Percentiles rank a stretch among this genome's conserved stretches.
phyloP scores from a whole-genome alignment of 108 stramenopile species.

The Cyclotella distinguenda region DNA sequence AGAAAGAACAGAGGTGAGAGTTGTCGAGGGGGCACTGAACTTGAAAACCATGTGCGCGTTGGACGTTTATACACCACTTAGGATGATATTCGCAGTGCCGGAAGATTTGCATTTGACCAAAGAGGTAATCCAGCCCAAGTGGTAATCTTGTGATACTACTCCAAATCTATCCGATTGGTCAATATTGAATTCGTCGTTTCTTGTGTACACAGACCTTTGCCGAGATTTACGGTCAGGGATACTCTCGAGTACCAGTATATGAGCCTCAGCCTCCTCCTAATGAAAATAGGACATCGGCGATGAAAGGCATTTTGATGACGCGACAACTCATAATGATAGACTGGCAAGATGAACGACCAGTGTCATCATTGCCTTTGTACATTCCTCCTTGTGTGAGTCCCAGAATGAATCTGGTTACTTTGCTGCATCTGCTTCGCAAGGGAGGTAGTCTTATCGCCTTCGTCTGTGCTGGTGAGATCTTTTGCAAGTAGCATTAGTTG shows the following conservation, averaged over 20 bases:
- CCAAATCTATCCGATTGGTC: too few relatives aligned
- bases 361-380: constrained; percentile 50
- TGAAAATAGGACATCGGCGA: constrained; percentile 22
- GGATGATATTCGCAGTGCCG: constrained; percentile 50
- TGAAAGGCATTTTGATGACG: constrained; percentile 62
- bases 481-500: too few relatives aligned
- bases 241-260: constrained; percentile 65
- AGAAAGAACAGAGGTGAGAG: constrained; percentile 43
- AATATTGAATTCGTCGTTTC: background rate
- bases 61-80: constrained; percentile 64
- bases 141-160: too few relatives aligned
- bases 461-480: constrained; percentile 63
- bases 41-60: constrained; percentile 61
- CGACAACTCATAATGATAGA: constrained; percentile 69
- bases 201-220: constrained; percentile 25
- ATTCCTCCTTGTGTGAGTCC: constrained; percentile 58
- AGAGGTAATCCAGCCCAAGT: too few relatives aligned
- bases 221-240: constrained; percentile 62
- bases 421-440: constrained; percentile 49
- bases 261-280: constrained; percentile 20
- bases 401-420: constrained; percentile 50
- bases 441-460: constrained; percentile 63
- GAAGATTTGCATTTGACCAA: constrained; percentile 51
- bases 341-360: constrained; percentile 55
- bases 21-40: constrained; percentile 56